Percentiles rank a stretch among this genome's conserved stretches.
Conservation (phyloP, 2,329 filamentous ascomycete species). For the Periconia sp. region DNA sequence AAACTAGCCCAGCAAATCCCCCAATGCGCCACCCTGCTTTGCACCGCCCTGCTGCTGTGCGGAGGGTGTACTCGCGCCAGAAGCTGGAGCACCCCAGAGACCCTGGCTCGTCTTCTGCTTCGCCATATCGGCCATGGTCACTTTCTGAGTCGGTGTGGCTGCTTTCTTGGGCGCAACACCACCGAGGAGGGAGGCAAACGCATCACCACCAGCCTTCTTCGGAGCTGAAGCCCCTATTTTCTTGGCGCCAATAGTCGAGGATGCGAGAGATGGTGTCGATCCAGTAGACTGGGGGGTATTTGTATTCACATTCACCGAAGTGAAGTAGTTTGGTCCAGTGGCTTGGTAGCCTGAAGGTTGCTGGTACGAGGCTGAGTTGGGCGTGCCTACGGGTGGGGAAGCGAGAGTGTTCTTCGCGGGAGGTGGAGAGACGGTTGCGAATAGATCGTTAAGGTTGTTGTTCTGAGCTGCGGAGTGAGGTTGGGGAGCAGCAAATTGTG, state of each 20-base stretch:
- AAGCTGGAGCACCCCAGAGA: constrained; percentile 79
- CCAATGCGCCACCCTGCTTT: constrained; percentile 40
- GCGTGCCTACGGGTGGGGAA: constrained; percentile 48
- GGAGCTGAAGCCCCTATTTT: constrained; percentile 45
- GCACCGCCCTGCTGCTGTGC: constrained; percentile 31
- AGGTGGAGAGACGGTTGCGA: constrained; percentile 79
- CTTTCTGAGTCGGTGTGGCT: constrained; percentile 60
- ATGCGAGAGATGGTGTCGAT: constrained; percentile 48
- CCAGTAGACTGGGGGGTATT: constrained; percentile 34
- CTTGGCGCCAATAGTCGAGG: constrained; percentile 37
- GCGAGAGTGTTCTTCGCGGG: constrained; percentile 54
- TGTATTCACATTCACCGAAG: constrained; percentile 62
- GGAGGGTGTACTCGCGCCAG: constrained; percentile 34
- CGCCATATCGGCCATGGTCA: constrained; percentile 90
- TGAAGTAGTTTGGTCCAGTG: constrained; percentile 90
- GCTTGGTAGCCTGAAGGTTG: constrained; percentile 72
- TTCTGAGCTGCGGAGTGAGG: constrained; percentile 83
- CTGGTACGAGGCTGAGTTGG: constrained; percentile 49
- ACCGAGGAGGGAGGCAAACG: constrained; percentile 85
- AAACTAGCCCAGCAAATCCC: constrained; percentile 38
- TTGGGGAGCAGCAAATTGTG: constrained; percentile 79
- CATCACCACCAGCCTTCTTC: constrained; percentile 68
- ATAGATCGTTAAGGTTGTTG: constrained; percentile 77
- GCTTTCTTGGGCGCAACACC: constrained; percentile 76
- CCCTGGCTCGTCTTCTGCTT: constrained; percentile 96